Percentiles rank a stretch among this genome's conserved stretches.
Evolutionary conservation across 148 eudicot genomes (phyloP).

Genomic region (Fallopia convolvulus): DNA sequence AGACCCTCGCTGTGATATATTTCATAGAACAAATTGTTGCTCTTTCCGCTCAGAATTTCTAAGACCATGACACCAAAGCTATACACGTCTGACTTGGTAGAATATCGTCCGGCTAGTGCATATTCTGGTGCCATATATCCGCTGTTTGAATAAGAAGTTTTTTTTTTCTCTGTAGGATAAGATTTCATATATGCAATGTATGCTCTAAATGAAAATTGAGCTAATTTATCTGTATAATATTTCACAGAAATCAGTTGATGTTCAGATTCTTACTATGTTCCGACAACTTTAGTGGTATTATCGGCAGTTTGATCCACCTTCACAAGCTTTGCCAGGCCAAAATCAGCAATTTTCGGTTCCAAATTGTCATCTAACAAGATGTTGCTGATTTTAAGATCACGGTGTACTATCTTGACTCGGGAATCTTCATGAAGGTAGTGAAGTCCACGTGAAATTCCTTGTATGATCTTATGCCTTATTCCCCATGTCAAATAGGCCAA

Average conservation of each 20-base stretch:
- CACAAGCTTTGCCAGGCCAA: not conserved
- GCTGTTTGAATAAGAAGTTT: not conserved
- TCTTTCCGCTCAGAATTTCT: conserved; percentile 1
- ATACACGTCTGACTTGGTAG: conserved; percentile 4
- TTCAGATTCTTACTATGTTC: not conserved
- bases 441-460: conserved; percentile 33
- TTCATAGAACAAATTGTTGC: not conserved
- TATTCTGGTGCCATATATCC: conserved; percentile 6
- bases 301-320: not conserved
- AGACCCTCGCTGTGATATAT: not conserved
- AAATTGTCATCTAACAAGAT: conserved; percentile 29
- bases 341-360: not conserved
- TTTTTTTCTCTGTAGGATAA: no score
- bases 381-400: conserved; percentile 37
- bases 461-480: conserved; percentile 25
- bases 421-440: conserved; percentile 38
- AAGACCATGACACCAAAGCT: not conserved
- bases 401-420: conserved; percentile 28
- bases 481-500: conserved; percentile 22
- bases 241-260: not conserved
- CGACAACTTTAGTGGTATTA: not conserved
- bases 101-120: not conserved
- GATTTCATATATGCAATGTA: no score
- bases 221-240: no score
- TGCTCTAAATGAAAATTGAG: no score